Base-by-base conservation (phyloP, 345 rosid species). In the Aquilaria malaccensis region DNA sequence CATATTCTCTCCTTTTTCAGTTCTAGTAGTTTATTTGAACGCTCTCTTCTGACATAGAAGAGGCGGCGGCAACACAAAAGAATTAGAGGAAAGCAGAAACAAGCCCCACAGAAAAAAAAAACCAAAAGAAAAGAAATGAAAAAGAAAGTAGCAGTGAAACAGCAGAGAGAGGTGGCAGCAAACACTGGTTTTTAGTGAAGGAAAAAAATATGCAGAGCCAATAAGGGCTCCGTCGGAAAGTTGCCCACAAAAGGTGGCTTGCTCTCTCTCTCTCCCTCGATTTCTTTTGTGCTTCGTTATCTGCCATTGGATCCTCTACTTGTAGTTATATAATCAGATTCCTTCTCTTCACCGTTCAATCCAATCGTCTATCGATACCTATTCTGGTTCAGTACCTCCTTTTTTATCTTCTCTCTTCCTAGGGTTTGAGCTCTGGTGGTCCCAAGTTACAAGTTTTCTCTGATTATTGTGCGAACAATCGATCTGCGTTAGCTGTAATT, bases 171-270 rank as follows among this genome's bases (percentile, higher is more conserved):
- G 56, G 2, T 11, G 22, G 47, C 31, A 46, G 66, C 37, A 10
- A 37, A 31, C 50, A 33, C 5, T 49, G 60, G 59, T 59, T 51
- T 61, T 14, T 50, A 7, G 66, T 41, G 58, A 37, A 73, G 48
- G 64, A 55, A 60, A 63, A 62, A 48, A 52, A 41, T 22, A 22
- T 49, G 46, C 37, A 55, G 37, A 59, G 50, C 10, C 55, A 33
- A 48, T 55, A 30, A 55, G 60, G 67, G 59, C 63, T 75, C 60
- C 64, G 77, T 65, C 71, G 76, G 80, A 72, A 72, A 77, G 77
- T 64, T 67, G 72, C 67, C 63, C 62, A 54, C 60, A n/a, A 67
- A 71, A 67, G 74, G 74, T 67, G 55, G 62, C 59, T 30, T 46
- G n/a, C 55, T n/a, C 55, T 51, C 43, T 11, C 31, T 30, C 32